Percentiles rank a stretch among this genome's conserved stretches.
Conservation (phyloP, 805 yeast species). For the Candida adriatica region DNA sequence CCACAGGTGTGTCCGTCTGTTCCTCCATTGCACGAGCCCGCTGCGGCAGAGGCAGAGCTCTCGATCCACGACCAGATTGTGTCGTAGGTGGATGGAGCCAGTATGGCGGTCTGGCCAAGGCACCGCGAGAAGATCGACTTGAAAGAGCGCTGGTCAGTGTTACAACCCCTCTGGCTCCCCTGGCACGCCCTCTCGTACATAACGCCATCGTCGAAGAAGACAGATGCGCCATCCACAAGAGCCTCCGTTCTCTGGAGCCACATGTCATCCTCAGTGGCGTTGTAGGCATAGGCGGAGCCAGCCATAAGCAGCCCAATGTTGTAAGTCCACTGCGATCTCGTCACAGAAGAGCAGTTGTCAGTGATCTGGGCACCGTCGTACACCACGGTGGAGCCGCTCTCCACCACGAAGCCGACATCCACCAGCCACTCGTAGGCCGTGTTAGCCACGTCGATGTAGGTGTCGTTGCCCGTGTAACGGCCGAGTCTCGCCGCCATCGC, state of each 20-base stretch:
- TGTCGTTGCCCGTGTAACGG: conserved; percentile 47
- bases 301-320: conserved; percentile 60
- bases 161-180: conserved; percentile 43
- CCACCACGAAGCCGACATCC: conserved; percentile 39
- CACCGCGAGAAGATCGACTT: conserved; percentile 59
- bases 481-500: conserved; percentile 59
- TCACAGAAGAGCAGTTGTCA: conserved; percentile 40
- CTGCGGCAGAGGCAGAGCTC: conserved; percentile 60
- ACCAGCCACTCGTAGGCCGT: conserved; percentile 55
- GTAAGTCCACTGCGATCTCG: conserved; percentile 56
- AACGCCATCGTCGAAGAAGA: conserved; percentile 43
- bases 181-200: conserved; percentile 64
- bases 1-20: conserved; percentile 75
- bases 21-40: conserved; percentile 67
- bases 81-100: conserved; percentile 46
- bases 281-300: conserved; percentile 65
- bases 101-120: conserved; percentile 47
- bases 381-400: conserved; percentile 28
- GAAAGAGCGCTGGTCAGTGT: conserved; percentile 73
- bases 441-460: conserved; percentile 50
- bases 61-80: conserved; percentile 36
- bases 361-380: conserved; percentile 56
- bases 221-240: conserved; percentile 38
- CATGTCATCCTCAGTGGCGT: conserved; percentile 42
- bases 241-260: conserved; percentile 46